Conservation (phyloP, 1,284 basidiomycete species). For the Hortiboletus rubellus region DNA sequence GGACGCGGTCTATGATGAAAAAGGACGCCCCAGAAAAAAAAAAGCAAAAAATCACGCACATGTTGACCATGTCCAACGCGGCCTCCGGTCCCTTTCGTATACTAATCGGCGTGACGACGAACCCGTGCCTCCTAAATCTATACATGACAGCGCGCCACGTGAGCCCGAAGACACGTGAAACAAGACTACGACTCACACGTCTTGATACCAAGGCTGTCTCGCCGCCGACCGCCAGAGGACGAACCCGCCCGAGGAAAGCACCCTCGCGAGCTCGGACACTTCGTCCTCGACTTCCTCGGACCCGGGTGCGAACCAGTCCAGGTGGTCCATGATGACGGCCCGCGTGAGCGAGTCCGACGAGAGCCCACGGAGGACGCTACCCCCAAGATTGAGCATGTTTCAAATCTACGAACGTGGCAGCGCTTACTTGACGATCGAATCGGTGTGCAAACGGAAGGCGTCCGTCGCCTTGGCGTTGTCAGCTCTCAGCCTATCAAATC, state of each 20-base stretch:
- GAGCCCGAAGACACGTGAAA: background rate
- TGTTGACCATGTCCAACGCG: slow-evolving; percentile 65
- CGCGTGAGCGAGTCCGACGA: slow-evolving; percentile 56
- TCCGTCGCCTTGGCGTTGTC: slow-evolving; percentile 53
- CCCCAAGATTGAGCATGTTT: background rate
- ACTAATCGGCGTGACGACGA: slow-evolving; percentile 46
- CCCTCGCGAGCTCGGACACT: slow-evolving; percentile 60
- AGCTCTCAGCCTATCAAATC: slow-evolving; percentile 60
- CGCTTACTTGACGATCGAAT: slow-evolving; percentile 72
- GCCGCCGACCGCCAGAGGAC: slow-evolving; percentile 75
- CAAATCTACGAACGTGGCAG: background rate
- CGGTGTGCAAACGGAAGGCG: slow-evolving; percentile 76
- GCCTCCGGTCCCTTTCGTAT: slow-evolving; percentile 44
- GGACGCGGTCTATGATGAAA: background rate
- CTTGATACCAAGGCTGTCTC: slow-evolving; percentile 73
- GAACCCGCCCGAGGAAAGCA: slow-evolving; percentile 60
- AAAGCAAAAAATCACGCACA: slow-evolving; percentile 40
- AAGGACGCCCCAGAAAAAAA: too few species aligned
- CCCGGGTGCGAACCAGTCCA: slow-evolving; percentile 73
- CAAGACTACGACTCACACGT: slow-evolving; percentile 42
- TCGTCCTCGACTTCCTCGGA: slow-evolving; percentile 63
- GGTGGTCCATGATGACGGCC: slow-evolving; percentile 78
- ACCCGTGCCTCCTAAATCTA: slow-evolving; percentile 48
- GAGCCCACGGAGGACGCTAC: slow-evolving; percentile 60
- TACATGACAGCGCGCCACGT: background rate